Base-by-base conservation (phyloP, 2,329 filamentous ascomycete genomes). In the Akanthomyces muscarius region DNA sequence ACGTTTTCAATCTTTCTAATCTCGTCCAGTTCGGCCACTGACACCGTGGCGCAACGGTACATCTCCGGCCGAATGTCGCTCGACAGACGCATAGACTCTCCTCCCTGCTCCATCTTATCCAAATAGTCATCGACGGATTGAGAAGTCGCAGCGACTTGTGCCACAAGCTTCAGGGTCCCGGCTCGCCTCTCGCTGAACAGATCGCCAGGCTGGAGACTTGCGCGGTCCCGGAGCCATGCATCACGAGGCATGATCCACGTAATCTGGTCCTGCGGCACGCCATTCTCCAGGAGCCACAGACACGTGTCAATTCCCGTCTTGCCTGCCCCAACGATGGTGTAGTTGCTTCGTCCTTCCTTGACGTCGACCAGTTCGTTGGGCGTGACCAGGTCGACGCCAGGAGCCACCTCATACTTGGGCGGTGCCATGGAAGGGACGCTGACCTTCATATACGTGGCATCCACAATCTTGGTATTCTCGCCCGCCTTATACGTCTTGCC, bases 271-370 rank as follows among this genome's bases (percentile, higher is more conserved):
- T 45, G 25, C 2, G 45, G 42, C 28, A 62, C 60, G 28, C 60
- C 60, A 13, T 30, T 42, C 14, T 25, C n/a, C 41, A 62, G 50
- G 11, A 62, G 60, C 60, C 60, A 62, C 33, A 62, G 25, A n/a
- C 60, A 62, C 2, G 60, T 41, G 44, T 62, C 60, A 21, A 62
- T 48, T 13, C 48, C 60, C 51, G 60, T 62, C 51, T 62, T 62
- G 41, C 60, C 60, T 5, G 60, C 41, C 8, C 60, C 60, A 5
- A 62, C 28, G 23, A 62, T 52, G 4, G 60, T 62, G 52, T 50
- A 62, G 30, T 45, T 44, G 7, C 28, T 36, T 14, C 45, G 28
- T 2, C 38, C 38, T 18, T 44, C 1, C n/a, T 45, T 55, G 4
- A 56, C 28, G 16, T 23, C 42, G 13, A 33, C 51, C 5, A 62